These are phyloP conservation scores for Echeveria elegans DNA, from an alignment of 164 flowering plant genomes.

Conservation along the genomic window DNA sequence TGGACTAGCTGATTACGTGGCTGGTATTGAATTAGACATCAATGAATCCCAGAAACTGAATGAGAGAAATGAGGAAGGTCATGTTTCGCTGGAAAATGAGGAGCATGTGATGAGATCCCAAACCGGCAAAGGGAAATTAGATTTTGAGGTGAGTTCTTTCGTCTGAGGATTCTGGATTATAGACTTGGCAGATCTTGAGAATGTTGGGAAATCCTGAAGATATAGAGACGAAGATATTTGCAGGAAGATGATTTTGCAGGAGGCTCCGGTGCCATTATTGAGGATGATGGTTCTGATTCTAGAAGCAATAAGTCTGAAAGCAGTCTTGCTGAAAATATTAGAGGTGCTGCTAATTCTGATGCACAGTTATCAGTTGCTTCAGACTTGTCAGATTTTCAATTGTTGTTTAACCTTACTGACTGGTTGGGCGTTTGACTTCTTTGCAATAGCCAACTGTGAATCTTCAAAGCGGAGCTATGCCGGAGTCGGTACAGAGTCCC, in stretches of 20 bases:
- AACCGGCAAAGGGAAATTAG: slow-evolving; percentile 19
- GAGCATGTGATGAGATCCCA: slow-evolving; percentile 10
- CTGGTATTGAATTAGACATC: neutral
- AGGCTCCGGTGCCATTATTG: slow-evolving; percentile 14
- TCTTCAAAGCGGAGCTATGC: slow-evolving; percentile 21
- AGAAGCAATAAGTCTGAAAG: slow-evolving; percentile 15
- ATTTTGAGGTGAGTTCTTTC: slow-evolving; percentile 35
- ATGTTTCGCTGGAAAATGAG: slow-evolving; percentile 15
- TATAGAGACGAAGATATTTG: slow-evolving; percentile 27
- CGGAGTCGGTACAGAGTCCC: slow-evolving; percentile 20
- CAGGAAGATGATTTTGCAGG: slow-evolving; percentile 21
- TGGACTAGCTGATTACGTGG: slow-evolving; percentile 9
- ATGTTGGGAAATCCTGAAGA: slow-evolving; percentile 19
- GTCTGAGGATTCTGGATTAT: slow-evolving; percentile 22
- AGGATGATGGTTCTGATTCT: slow-evolving; percentile 13
- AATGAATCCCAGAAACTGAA: slow-evolving; percentile 1
- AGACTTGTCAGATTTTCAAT: neutral
- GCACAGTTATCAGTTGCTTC: neutral
- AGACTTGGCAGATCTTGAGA: slow-evolving; percentile 16
- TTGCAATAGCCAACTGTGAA: slow-evolving; percentile 18
- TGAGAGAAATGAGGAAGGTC: slow-evolving; percentile 12
- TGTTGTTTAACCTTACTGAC: neutral
- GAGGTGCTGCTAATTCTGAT: slow-evolving; percentile 20
- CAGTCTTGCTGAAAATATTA: slow-evolving; percentile 17
- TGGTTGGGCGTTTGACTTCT: neutral